Percentiles rank a stretch among this genome's conserved stretches.
Evolutionary conservation across 2,329 filamentous ascomycete species (phyloP).

Genomic region (Plectosphaerella cucumerina): DNA sequence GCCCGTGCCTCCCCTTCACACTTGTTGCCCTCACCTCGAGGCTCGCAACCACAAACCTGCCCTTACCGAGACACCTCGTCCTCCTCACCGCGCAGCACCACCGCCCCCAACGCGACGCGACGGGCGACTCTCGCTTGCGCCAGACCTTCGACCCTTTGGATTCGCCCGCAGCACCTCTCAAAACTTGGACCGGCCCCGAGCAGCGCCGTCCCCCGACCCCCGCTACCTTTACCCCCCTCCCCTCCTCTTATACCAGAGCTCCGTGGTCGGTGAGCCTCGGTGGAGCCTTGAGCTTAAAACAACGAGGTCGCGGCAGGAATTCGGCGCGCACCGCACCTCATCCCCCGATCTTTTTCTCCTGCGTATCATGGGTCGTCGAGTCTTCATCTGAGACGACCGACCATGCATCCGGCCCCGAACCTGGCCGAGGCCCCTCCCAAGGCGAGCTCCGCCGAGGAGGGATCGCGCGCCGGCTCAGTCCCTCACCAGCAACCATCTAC

Average conservation of each 20-base stretch:
- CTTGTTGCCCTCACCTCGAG: neutral
- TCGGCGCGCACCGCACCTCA: neutral
- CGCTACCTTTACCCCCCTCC: constrained; percentile 10
- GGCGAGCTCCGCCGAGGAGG: constrained; percentile 15
- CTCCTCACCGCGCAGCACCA: neutral
- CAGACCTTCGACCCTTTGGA: too few species aligned
- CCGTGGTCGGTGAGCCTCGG: constrained; percentile 16
- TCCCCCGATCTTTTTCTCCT: neutral
- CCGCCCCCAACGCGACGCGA: neutral
- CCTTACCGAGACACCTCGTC: neutral
- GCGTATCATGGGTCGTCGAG: constrained; percentile 1
- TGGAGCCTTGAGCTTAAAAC: constrained; percentile 9
- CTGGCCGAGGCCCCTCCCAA: constrained; percentile 27
- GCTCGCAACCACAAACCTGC: neutral
- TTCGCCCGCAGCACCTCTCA: too few species aligned
- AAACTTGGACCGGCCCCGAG: too few species aligned
- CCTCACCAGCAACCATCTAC: constrained; percentile 10
- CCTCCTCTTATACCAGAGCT: neutral
- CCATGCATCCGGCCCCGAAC: constrained; percentile 35
- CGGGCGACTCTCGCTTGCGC: neutral
- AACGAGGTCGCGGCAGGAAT: neutral
- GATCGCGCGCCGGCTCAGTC: constrained; percentile 12
- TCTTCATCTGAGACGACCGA: constrained; percentile 7
- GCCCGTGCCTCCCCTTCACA: constrained; percentile 8
- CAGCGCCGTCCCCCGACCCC: constrained; percentile 5